phyloP scores from a whole-genome alignment of 768 basidiomycete species.

The Trametopsis cervina region DNA sequence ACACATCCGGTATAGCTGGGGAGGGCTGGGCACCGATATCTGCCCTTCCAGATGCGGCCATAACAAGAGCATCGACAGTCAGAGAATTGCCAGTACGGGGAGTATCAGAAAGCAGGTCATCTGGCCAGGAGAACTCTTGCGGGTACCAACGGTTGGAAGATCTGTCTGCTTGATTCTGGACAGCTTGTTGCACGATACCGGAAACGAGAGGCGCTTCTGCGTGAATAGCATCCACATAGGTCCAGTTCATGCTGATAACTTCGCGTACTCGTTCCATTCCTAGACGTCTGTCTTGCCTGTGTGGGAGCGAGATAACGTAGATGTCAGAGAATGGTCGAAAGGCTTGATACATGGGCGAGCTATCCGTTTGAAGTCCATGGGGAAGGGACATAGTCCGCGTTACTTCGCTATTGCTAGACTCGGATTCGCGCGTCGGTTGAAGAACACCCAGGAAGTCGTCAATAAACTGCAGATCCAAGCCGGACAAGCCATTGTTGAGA shows the following conservation, averaged over 20 bases:
- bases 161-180: neutral
- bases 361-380: neutral
- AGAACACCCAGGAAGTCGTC: neutral
- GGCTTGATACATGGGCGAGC: neutral
- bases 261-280: constrained; percentile 51
- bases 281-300: constrained; percentile 44
- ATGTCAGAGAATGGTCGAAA: constrained; percentile 28
- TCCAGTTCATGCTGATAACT: constrained; percentile 44
- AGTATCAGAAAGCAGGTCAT: neutral
- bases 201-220: constrained; percentile 31
- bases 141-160: neutral
- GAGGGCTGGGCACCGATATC: neutral
- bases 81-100: neutral
- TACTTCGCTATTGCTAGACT: neutral
- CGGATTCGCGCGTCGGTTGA: neutral
- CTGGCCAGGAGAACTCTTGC: neutral
- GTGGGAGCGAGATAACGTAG: constrained; percentile 56
- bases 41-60: neutral
- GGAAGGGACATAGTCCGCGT: neutral
- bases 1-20: neutral
- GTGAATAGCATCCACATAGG: constrained; percentile 43
- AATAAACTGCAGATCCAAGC: neutral
- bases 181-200: constrained; percentile 9
- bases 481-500: neutral
- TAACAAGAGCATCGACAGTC: neutral